Evolutionary conservation across 1,284 basidiomycete genomes (phyloP), one percentile per base, ranked within the genome.

Genomic region (Phenoliferia sp.): DNA sequence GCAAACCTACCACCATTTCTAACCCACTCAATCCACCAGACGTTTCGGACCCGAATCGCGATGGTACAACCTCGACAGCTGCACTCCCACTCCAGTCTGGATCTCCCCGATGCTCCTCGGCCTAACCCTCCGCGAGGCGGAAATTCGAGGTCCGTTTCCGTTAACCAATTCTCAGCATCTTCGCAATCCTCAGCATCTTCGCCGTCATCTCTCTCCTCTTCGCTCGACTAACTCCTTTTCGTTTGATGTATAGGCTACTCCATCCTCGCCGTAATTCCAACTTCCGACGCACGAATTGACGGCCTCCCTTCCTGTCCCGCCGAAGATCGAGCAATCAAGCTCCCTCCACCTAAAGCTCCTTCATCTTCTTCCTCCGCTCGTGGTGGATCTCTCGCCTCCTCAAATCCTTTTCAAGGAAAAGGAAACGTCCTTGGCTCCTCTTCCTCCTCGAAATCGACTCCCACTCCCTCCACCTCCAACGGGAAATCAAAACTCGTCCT

Each of bases 21-120:
- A 22, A 36, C 33, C 63, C 36, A 22, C 39, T 22, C 58, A 10
- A 35, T 22, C 50, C 22, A 56, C 44, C 19, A 26, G 61, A 3
- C 44, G 26, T 28, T 72, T 71, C 36, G 63, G 54, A 15, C 33
- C 36, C 6, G 35, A 36, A 15, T 35, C 57, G 16, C 57, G 87
- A 82, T 96, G 92, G 91, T 96, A 92, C 81, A 94, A 95, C 79
- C 83, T 97, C 31, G 92, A 96, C 78, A 94, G 91, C 12, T 89
- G 85, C 76, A 82, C 88, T 22, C 71, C 82, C 29, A 76, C 80
- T 16, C 92, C 94, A 6, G 86, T 91, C 78, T 92, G 91, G 89
- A 85, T 97, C 56, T 85, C 89, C 31, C 88, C 86, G 69, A 85
- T 87, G 1, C 94, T 92, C 79, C 85, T 97, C 3, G 86, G 87